Base-by-base conservation (phyloP, 1,284 basidiomycete genomes). In the Ceratobasidium sp. region DNA sequence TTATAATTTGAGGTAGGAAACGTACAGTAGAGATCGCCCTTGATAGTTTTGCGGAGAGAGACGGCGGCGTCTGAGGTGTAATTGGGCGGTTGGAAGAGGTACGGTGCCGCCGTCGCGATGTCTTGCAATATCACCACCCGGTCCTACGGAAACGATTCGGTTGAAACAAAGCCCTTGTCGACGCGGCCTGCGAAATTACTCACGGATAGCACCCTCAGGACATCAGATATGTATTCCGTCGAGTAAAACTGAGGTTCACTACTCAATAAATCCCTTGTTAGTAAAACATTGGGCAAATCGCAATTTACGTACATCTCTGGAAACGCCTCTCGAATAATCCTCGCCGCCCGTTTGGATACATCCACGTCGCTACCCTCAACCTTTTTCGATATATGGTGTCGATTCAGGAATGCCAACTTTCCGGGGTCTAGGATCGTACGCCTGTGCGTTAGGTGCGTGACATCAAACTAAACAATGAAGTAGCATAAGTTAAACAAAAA, bases 361-460 rank as follows among this genome's bases (percentile, higher is more conserved):
- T 21, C 47, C 30, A n/a, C 18, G 21, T 58, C 44, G 2, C 46
- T 47, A 26, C 26, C 41, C 16, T 63, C 35, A 41, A 49, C 26
- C 79, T 52, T 67, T 79, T 78, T n/a, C 81, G 82, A 81, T 87
- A 95, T 80, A 79, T 95, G 91, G 35, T 89, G 87, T 77, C 92
- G 91, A 80, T 95, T 95, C 67, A 95, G 82, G 77, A 89, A 91
- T 75, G 88, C 87, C 9, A 95, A 84, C 77, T 95, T 94, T 23
- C 82, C 79, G 0, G 86, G 85, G 74, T 94, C 92, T 28, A 95
- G 85, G 35, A 89, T 87, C 28, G 90, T 87, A 73, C 91, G 89
- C 44, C 92, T 87, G 64, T 92, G 92, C 0, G 93, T 94, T 35
- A 95, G 78, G 0, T 85, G 85, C 0, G 86, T 82, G 28, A 95